These are phyloP conservation scores for Blakeslea trispora DNA, from an alignment of 371 early-diverging fungal genomes.

Conservation along the genomic window DNA sequence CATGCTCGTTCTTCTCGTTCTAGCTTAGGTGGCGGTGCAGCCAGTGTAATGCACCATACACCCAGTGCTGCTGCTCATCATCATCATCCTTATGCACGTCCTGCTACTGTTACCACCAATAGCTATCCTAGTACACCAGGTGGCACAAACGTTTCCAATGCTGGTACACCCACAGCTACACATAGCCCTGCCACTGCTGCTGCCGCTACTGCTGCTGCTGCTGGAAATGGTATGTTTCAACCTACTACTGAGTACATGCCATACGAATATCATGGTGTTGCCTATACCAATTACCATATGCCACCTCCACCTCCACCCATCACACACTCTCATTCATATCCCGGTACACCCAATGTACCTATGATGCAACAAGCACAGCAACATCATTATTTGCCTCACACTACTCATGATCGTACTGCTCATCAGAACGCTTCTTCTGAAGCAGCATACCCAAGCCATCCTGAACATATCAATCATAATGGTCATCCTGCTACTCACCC, in stretches of 20 bases:
- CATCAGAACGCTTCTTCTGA: conserved; percentile 7
- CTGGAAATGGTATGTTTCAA: conserved; percentile 31
- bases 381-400: background rate
- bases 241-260: conserved; percentile 24
- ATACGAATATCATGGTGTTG: conserved; percentile 22
- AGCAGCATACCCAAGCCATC: conserved; percentile 1
- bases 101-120: conserved; percentile 72
- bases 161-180: no score
- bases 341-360: conserved; percentile 5
- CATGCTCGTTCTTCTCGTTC: conserved; percentile 41
- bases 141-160: conserved; percentile 3
- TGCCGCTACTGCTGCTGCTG: conserved; percentile 69
- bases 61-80: conserved; percentile 8
- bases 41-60: background rate
- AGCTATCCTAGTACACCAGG: conserved; percentile 43
- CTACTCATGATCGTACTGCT: conserved; percentile 13
- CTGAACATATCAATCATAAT: conserved; percentile 7
- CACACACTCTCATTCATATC: conserved; percentile 7
- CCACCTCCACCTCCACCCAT: conserved; percentile 17
- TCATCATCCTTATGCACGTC: conserved; percentile 38
- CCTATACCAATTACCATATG: conserved; percentile 20
- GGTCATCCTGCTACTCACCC: background rate
- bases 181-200: no score
- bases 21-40: conserved; percentile 23
- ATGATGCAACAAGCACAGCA: conserved; percentile 10